Conservation (phyloP, 306 rosid species). For the Acacia melanoxylon region DNA sequence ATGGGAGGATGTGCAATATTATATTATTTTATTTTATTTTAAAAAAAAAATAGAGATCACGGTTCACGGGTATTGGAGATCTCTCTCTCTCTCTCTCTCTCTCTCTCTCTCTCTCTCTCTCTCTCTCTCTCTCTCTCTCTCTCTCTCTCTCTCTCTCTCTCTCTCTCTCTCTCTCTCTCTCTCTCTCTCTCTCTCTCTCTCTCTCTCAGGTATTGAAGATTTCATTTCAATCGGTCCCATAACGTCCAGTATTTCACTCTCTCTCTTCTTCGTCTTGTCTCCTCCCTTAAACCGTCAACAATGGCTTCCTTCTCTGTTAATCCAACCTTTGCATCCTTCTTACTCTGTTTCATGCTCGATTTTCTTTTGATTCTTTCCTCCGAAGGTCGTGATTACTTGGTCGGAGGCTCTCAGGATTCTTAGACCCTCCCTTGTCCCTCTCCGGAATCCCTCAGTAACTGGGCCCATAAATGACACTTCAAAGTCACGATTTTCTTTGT, state of each 20-base stretch:
- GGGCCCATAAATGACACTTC: constrained; percentile 37
- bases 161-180: too few relatives aligned
- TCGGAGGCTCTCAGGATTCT: constrained; percentile 23
- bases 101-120: too few relatives aligned
- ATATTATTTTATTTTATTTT: too few relatives aligned
- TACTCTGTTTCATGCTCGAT: not conserved
- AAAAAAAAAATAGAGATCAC: too few relatives aligned
- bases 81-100: too few relatives aligned
- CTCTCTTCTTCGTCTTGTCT: not conserved
- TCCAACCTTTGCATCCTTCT: not conserved
- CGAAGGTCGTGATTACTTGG: constrained; percentile 28
- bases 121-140: too few relatives aligned
- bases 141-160: too few relatives aligned
- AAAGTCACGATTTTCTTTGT: constrained; percentile 40
- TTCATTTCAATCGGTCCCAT: too few relatives aligned
- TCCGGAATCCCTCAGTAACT: constrained; percentile 20
- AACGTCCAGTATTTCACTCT: not conserved
- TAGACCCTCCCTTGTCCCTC: constrained; percentile 37
- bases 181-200: too few relatives aligned
- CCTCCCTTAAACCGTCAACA: not conserved
- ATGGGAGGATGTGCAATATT: too few relatives aligned
- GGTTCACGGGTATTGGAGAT: too few relatives aligned
- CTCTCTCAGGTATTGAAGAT: too few relatives aligned
- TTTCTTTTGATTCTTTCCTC: not conserved
- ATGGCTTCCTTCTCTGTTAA: constrained; percentile 30